Evolutionary conservation across 805 yeast species (phyloP).

Genomic region (Myxozyma neotropica): DNA sequence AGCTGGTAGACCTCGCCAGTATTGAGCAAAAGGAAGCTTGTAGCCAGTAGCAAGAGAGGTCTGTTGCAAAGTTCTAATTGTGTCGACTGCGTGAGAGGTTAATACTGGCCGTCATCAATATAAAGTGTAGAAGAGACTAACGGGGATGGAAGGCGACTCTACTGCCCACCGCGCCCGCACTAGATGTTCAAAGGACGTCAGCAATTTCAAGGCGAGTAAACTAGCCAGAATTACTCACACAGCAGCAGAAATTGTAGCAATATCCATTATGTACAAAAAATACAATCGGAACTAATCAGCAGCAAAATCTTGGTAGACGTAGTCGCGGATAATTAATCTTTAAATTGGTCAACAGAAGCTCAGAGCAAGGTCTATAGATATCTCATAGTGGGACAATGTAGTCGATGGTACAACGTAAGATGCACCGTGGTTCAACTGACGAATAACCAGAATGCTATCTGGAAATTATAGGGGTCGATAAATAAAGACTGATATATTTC

Average conservation of each 20-base stretch:
- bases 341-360: no score
- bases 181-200: slow-evolving; percentile 17
- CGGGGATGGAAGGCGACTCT: slow-evolving; percentile 48
- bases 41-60: slow-evolving; percentile 45
- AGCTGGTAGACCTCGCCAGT: slow-evolving; percentile 48
- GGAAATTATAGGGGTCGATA: no score
- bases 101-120: background rate
- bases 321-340: no score
- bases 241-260: slow-evolving; percentile 45
- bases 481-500: no score
- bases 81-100: slow-evolving; percentile 41
- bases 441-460: no score
- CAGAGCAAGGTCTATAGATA: no score
- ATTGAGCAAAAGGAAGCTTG: slow-evolving; percentile 44
- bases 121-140: slow-evolving; percentile 7
- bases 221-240: slow-evolving; percentile 38
- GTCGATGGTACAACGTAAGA: no score
- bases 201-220: background rate
- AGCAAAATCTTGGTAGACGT: background rate
- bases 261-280: slow-evolving; percentile 40
- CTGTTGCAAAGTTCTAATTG: slow-evolving; percentile 48
- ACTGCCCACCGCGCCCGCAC: slow-evolving; percentile 44
- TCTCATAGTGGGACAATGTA: no score
- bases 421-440: no score
- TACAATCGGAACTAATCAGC: background rate